Conservation (phyloP, 192 early-diverging fungal genomes). For the Coemansia sp. region DNA sequence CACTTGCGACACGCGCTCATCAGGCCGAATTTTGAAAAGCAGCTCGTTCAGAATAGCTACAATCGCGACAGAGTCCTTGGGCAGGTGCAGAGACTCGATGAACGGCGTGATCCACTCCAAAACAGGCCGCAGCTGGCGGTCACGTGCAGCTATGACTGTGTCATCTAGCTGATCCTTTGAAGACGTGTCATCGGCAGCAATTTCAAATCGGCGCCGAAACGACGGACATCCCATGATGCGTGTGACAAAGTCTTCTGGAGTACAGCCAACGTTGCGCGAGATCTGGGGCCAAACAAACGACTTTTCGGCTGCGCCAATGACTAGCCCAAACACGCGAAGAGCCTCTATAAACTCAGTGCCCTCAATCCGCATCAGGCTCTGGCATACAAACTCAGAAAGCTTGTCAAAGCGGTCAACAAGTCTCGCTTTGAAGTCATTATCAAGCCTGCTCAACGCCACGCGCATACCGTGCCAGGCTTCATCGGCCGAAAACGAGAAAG, state of each 20-base stretch:
- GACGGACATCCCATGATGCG: conserved; percentile 12
- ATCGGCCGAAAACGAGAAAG: conserved; percentile 26
- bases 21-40: conserved; percentile 20
- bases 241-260: conserved; percentile 22
- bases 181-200: background rate
- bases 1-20: conserved; percentile 14
- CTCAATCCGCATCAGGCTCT: conserved; percentile 9
- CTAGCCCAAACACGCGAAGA: conserved; percentile 25
- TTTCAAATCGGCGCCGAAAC: conserved; percentile 13
- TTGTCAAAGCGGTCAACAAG: conserved; percentile 25
- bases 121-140: conserved; percentile 29
- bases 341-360: conserved; percentile 38
- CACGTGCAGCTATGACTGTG: conserved; percentile 10
- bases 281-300: conserved; percentile 25
- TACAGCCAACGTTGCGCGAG: background rate
- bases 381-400: conserved; percentile 22
- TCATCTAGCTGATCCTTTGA: conserved; percentile 6
- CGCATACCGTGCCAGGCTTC: conserved; percentile 42
- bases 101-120: conserved; percentile 51
- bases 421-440: conserved; percentile 14
- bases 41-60: conserved; percentile 27
- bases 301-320: conserved; percentile 25
- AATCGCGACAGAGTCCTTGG: conserved; percentile 21
- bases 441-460: conserved; percentile 23
- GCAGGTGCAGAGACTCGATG: conserved; percentile 36